Evolutionary conservation across 2,329 filamentous ascomycete genomes (phyloP).

Genomic region (Camillea tinctor): DNA sequence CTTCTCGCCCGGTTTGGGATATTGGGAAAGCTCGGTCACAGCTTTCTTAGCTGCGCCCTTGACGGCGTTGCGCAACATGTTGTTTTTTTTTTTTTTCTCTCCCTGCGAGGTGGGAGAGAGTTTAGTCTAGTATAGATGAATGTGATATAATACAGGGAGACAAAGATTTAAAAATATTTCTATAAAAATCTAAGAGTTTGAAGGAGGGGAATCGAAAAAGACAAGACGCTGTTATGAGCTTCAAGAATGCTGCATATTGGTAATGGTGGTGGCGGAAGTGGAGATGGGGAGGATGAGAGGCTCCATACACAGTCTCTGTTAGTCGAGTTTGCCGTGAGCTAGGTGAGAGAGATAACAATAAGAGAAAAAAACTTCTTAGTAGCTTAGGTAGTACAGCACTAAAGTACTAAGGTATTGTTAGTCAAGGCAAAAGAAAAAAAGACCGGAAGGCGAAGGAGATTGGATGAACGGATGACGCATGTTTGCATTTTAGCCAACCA

Average conservation of each 20-base stretch:
- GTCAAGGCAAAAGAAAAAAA: not conserved
- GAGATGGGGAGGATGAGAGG: too few relatives aligned
- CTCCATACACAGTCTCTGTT: not conserved
- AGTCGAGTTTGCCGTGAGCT: too few relatives aligned
- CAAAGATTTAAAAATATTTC: not conserved
- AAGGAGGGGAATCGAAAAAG: not conserved
- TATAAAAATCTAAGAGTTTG: not conserved
- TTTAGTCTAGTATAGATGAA: not conserved
- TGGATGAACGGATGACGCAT: not conserved
- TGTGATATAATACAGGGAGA: not conserved
- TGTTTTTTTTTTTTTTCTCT: slow-evolving; percentile 3
- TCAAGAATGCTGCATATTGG: not conserved
- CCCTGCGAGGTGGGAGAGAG: not conserved
- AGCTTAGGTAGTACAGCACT: too few relatives aligned
- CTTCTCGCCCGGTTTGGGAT: slow-evolving; percentile 77
- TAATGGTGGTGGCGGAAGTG: not conserved
- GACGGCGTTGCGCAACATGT: slow-evolving; percentile 52
- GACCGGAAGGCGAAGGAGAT: not conserved
- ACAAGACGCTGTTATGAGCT: not conserved
- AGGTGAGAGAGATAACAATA: too few relatives aligned
- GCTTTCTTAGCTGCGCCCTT: slow-evolving; percentile 55
- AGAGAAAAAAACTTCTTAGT: too few relatives aligned
- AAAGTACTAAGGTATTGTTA: too few relatives aligned
- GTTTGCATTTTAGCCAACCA: not conserved
- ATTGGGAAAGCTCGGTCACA: slow-evolving; percentile 72